Conservation (phyloP, 306 rosid species). For the Oemleria cerasiformis region DNA sequence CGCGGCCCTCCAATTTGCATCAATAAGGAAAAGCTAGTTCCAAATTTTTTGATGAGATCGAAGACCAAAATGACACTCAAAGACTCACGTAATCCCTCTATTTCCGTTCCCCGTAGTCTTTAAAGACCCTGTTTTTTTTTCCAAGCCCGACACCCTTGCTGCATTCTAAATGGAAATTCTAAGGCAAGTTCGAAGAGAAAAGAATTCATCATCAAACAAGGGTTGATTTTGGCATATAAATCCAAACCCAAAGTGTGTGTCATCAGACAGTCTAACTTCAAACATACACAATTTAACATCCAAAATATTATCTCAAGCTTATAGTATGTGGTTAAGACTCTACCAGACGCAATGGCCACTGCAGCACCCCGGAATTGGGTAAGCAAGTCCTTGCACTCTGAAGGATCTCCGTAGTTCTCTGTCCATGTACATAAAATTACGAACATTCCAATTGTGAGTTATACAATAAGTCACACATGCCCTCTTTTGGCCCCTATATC, state of each 20-base stretch:
- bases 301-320: background rate
- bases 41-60: too few relatives aligned
- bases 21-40: too few relatives aligned
- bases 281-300: background rate
- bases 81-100: too few relatives aligned
- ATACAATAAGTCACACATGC: conserved; percentile 92
- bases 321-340: background rate
- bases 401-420: conserved; percentile 86
- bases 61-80: too few relatives aligned
- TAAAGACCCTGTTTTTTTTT: too few relatives aligned
- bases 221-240: too few relatives aligned
- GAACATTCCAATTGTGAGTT: conserved; percentile 90
- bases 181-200: too few relatives aligned
- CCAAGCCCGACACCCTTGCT: too few relatives aligned
- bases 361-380: conserved; percentile 95
- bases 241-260: background rate
- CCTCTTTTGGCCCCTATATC: conserved; percentile 92
- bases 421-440: conserved; percentile 80
- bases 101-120: too few relatives aligned
- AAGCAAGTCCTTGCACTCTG: conserved; percentile 88
- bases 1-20: too few relatives aligned
- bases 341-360: conserved; percentile 98
- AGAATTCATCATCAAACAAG: too few relatives aligned
- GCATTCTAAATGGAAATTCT: too few relatives aligned
- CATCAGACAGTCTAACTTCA: background rate